These are phyloP conservation scores for Cladophialophora bantiana DNA, from an alignment of 2,329 filamentous ascomycete species.

Conservation along the genomic window DNA sequence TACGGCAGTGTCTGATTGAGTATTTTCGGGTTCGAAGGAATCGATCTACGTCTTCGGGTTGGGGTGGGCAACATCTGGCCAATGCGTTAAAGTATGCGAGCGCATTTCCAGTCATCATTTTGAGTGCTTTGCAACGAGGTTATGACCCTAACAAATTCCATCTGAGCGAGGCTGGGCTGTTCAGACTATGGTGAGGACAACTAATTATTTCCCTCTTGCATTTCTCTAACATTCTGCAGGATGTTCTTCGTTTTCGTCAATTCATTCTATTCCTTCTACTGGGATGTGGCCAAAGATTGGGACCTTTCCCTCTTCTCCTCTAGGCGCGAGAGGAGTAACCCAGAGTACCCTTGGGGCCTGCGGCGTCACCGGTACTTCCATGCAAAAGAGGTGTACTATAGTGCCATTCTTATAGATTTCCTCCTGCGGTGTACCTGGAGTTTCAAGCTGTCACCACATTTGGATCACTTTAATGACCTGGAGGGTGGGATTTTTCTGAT, in stretches of 20 bases:
- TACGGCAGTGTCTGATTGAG: constrained; percentile 92
- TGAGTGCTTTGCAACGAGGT: constrained; percentile 76
- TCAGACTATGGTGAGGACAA: constrained; percentile 60
- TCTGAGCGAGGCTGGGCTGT: constrained; percentile 63
- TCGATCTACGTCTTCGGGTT: constrained; percentile 60
- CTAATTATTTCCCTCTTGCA: neutral
- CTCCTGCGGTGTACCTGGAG: constrained; percentile 89
- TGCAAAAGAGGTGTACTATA: constrained; percentile 78
- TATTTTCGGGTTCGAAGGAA: constrained; percentile 73
- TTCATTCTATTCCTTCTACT: constrained; percentile 95
- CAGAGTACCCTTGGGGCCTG: constrained; percentile 77
- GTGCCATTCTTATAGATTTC: constrained; percentile 78
- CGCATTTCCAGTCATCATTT: constrained; percentile 87
- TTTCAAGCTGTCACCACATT: constrained; percentile 80
- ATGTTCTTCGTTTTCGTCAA: constrained; percentile 78
- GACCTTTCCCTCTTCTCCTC: constrained; percentile 82
- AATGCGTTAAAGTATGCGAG: constrained; percentile 96
- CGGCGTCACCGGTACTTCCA: constrained; percentile 77
- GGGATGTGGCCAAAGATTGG: constrained; percentile 97
- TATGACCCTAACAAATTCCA: constrained; percentile 60
- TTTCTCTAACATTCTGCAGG: constrained; percentile 56
- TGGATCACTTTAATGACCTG: constrained; percentile 84
- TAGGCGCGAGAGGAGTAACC: constrained; percentile 62
- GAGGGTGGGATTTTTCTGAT: constrained; percentile 89
- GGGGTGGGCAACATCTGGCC: constrained; percentile 85